phyloP scores from a whole-genome alignment of 495 filamentous ascomycete genomes.

The Talaromyces thailandensis region DNA sequence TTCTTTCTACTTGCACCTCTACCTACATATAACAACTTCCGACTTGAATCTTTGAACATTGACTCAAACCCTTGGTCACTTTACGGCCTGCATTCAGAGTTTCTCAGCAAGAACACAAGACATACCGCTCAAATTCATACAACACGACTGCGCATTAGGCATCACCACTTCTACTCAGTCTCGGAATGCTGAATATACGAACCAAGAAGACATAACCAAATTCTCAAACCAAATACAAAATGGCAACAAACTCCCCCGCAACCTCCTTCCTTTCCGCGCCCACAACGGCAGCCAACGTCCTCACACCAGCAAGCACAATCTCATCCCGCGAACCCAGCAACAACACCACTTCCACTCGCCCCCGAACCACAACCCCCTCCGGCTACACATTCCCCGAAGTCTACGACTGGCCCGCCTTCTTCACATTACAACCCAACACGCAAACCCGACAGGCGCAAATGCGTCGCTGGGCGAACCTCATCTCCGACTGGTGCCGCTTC shows the following conservation, averaged over 20 bases:
- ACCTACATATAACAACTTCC: not conserved
- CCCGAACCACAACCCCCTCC: not conserved
- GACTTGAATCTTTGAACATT: not conserved
- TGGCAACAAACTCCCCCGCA: constrained; percentile 1
- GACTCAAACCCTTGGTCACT: not conserved
- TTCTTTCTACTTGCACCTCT: not conserved
- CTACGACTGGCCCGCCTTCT: constrained; percentile 49
- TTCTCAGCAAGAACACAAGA: not conserved
- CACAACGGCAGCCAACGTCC: constrained; percentile 4
- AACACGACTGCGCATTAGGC: not conserved
- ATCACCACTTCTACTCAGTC: not conserved
- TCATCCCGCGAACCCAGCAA: constrained; percentile 2
- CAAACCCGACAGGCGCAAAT: constrained; percentile 69
- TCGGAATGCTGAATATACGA: not conserved
- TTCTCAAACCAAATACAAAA: not conserved
- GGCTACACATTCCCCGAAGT: constrained; percentile 31
- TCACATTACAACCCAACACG: constrained; percentile 64
- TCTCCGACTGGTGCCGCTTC: constrained; percentile 75
- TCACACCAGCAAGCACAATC: constrained; percentile 7
- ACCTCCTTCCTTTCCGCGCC: constrained; percentile 3
- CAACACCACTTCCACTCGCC: constrained; percentile 1
- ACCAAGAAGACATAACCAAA: not conserved
- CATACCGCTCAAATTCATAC: not conserved
- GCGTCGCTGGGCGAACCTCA: constrained; percentile 72
- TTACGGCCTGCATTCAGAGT: not conserved